Percentiles rank a stretch among this genome's conserved stretches.
These are phyloP conservation scores for Berberis thunbergii DNA, from an alignment of 164 flowering plant species.

Conservation along the genomic window DNA sequence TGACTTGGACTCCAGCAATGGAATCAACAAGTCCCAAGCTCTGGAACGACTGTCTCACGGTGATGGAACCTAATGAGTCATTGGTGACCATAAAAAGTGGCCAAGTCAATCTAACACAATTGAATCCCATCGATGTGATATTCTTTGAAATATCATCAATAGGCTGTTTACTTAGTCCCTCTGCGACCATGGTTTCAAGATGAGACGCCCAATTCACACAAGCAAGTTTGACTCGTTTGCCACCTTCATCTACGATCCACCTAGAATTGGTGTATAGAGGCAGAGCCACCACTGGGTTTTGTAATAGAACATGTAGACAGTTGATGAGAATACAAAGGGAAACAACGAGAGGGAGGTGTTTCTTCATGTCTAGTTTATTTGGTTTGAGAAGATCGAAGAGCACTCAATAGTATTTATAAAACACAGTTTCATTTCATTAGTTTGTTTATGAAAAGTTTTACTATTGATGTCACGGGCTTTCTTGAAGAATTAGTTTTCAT, in stretches of 20 bases:
- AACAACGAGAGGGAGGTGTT: not conserved
- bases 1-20: conserved; percentile 46
- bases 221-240: conserved; percentile 62
- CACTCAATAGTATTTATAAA: too few species aligned
- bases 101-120: conserved; percentile 88
- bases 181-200: conserved; percentile 62
- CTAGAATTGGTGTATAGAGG: conserved; percentile 46
- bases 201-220: conserved; percentile 82
- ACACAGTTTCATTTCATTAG: too few species aligned
- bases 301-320: not conserved
- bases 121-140: conserved; percentile 55
- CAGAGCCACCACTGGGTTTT: conserved; percentile 22
- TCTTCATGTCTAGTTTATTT: too few species aligned
- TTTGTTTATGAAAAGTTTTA: too few species aligned
- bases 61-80: conserved; percentile 35
- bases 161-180: conserved; percentile 81
- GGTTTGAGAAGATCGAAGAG: too few species aligned
- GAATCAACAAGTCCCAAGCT: conserved; percentile 50
- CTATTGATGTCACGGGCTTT: too few species aligned
- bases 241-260: conserved; percentile 66
- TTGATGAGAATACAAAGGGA: not conserved
- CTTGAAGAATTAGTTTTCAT: too few species aligned
- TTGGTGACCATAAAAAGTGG: conserved; percentile 56
- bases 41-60: conserved; percentile 65
- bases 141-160: conserved; percentile 41